Base-by-base conservation (phyloP, 2,329 filamentous ascomycete genomes). In the Colletotrichum sp. region DNA sequence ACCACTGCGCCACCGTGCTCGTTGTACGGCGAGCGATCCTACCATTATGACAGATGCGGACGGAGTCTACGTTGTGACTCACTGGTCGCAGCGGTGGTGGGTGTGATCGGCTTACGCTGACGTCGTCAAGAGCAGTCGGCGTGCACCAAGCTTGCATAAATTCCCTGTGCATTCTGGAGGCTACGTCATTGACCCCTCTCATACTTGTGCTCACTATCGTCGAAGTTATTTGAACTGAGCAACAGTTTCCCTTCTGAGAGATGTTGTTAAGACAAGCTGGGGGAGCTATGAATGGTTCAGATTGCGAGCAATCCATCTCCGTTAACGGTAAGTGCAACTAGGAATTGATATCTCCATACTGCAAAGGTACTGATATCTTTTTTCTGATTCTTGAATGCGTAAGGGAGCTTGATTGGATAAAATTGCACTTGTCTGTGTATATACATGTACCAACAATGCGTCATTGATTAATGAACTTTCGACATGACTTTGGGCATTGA, bases 261-360 rank as follows among this genome's bases (percentile, higher is more conserved):
- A n/a, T n/a, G 3, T n/a, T 43, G 1, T n/a, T 6, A 3, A n/a
- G 18, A n/a, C 38, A n/a, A 12, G 43, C 43, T 48, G 9, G 43
- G 18, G 10, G 5, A 21, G n/a, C 43, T 2, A 48, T 43, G 1
- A 48, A 7, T n/a, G 10, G 43, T 4, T 48, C 0, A 0, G 18
- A 10, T 48, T 21, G 43, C 5, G 18, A 21, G n/a, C 43, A 48
- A 48, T 12, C 1, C 43, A 48, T 12, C 18, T 43, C 18, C 6
- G 5, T 48, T 21, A 1, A 12, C 3, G 43, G 6, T 4, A 10
- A 12, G 2, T 13, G n/a, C 9, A 6, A 48, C 18, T 21, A 48
- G 43, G 10, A 2, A 21, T 10, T 21, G 3, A 3, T 12, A 21
- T 48, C 3, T 48, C 1, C 7, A 7, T 21, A 4, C 1, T 48